Evolutionary conservation across 345 rosid genomes (phyloP).

Genomic region (Streptanthus diversifolius): DNA sequence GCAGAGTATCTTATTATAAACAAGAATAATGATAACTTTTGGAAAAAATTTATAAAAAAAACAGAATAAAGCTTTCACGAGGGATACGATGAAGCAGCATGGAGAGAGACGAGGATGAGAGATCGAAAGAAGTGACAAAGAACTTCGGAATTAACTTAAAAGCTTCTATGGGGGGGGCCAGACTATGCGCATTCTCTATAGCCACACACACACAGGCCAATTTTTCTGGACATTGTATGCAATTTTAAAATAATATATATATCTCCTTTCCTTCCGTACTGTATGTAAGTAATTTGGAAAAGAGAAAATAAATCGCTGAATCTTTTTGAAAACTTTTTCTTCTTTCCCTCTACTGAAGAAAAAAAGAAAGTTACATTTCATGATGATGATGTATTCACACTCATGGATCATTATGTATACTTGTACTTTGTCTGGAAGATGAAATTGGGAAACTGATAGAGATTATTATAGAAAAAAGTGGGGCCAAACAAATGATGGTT

Average conservation of each 20-base stretch:
- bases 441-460: conserved; percentile 6
- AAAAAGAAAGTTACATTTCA: neutral
- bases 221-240: conserved; percentile 22
- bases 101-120: conserved; percentile 60
- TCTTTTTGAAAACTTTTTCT: conserved; percentile 11
- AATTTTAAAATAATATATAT: conserved; percentile 17
- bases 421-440: conserved; percentile 27
- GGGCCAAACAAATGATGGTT: conserved; percentile 25
- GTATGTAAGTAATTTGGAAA: conserved; percentile 29
- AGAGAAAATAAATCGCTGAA: neutral
- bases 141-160: conserved; percentile 20
- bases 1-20: neutral
- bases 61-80: conserved; percentile 54
- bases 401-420: conserved; percentile 23
- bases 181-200: conserved; percentile 24
- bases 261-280: conserved; percentile 24
- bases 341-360: neutral
- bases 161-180: conserved; percentile 34
- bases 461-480: conserved; percentile 15
- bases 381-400: conserved; percentile 2
- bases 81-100: conserved; percentile 49
- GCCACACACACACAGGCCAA: conserved; percentile 13
- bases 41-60: neutral
- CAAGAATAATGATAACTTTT: neutral
- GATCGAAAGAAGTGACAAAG: conserved; percentile 38